Percentiles rank a stretch among this genome's conserved stretches.
phyloP scores from a whole-genome alignment of 106 monocot species.

The Phalaenopsis equestris region DNA sequence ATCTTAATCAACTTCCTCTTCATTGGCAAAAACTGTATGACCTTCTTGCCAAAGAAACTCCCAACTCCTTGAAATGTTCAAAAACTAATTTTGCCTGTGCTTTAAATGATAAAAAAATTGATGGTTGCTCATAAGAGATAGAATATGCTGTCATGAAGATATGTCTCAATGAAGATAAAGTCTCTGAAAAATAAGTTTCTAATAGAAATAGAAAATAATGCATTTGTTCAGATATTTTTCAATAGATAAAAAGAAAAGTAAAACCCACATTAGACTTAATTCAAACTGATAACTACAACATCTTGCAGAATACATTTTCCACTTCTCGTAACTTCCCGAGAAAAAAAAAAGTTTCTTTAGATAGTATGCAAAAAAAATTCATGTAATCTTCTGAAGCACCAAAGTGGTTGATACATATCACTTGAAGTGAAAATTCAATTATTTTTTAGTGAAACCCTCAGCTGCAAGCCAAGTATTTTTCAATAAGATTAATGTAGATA shows the following conservation, averaged over 20 bases:
- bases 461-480: no score
- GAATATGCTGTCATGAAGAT: not conserved
- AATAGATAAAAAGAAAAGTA: not conserved
- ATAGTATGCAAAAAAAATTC: not conserved
- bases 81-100: not conserved
- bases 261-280: not conserved
- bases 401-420: not conserved
- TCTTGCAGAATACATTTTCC: not conserved
- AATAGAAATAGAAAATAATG: not conserved
- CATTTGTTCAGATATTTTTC: not conserved
- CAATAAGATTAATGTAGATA: not conserved
- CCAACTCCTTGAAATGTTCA: conserved; percentile 59
- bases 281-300: not conserved
- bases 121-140: not conserved
- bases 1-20: conserved; percentile 88
- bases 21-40: conserved; percentile 94
- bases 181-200: not conserved
- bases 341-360: no score
- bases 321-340: not conserved
- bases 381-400: not conserved
- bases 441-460: not conserved
- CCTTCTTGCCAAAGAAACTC: conserved; percentile 99
- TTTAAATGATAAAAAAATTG: not conserved
- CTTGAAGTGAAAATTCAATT: not conserved
- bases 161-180: not conserved